Evolutionary conservation across 2,329 filamentous ascomycete species (phyloP).

Genomic region (Exophiala aquamarina): DNA sequence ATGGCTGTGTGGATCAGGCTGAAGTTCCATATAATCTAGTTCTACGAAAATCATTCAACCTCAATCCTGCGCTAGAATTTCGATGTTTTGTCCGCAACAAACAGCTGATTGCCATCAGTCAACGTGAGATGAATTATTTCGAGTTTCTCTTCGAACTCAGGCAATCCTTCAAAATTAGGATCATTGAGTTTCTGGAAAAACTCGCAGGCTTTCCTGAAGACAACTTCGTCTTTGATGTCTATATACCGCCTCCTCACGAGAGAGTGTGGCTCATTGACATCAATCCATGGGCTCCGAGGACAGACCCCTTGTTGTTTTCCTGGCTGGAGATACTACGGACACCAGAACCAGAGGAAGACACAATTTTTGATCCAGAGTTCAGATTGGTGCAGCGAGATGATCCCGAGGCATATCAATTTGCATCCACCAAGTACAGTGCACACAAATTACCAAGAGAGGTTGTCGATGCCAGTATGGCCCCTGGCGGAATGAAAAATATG

Average conservation of each 20-base stretch:
- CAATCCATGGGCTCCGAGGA: constrained; percentile 89
- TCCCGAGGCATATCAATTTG: constrained; percentile 84
- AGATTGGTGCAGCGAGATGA: constrained; percentile 80
- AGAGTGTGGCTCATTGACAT: constrained; percentile 87
- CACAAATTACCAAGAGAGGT: constrained; percentile 95
- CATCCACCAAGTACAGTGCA: constrained; percentile 83
- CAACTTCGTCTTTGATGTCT: constrained; percentile 88
- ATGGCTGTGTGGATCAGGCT: constrained; percentile 58
- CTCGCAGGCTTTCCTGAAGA: constrained; percentile 69
- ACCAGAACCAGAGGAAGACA: constrained; percentile 38
- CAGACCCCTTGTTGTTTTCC: constrained; percentile 83
- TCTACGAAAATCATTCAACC: constrained; percentile 80
- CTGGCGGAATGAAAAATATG: constrained; percentile 78
- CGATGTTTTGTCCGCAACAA: constrained; percentile 88
- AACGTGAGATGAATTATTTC: constrained; percentile 89
- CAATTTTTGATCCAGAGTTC: constrained; percentile 69
- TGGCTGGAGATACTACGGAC: constrained; percentile 84
- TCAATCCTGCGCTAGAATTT: constrained; percentile 91
- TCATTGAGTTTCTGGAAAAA: constrained; percentile 74
- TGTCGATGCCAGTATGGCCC: constrained; percentile 65
- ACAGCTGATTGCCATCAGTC: constrained; percentile 76
- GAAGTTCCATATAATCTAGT: constrained; percentile 75
- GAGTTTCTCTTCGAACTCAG: constrained; percentile 73
- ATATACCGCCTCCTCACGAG: constrained; percentile 74
- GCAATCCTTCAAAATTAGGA: constrained; percentile 64